Evolutionary conservation across 2,329 filamentous ascomycete genomes (phyloP), one percentile per base, ranked within the genome.

Genomic region (Pseudonectria foliicola): DNA sequence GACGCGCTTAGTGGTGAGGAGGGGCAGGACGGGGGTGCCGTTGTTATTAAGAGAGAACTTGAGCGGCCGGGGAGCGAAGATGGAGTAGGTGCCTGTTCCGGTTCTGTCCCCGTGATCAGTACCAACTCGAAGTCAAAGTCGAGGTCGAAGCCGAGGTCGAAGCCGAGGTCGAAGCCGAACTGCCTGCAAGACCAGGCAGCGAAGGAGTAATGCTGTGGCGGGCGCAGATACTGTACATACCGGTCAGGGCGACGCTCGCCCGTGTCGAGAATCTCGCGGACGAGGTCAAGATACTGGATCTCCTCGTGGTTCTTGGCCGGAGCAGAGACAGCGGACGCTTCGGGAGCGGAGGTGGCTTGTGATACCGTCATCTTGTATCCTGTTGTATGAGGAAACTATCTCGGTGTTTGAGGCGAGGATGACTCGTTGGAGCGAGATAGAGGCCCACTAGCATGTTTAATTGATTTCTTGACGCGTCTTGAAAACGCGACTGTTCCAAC

Each of bases 1-100:
- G 51, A 98, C 92, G 48, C 92, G 87, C 62, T 98, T 98, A 3
- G 92, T 98, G 4, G 92, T 98, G 13, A 98, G 80, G 48, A 98
- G 85, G 15, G 92, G 92, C 13, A 98, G 76, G 50, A 95, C 71
- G 2, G 82, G 80, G 2, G 50, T 52, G 40, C 68, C 70, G 39
- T 67, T 54, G 36, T 75, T 71, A 44, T 82, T 84, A 44, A 98
- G 84, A 29, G 73, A 71, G 71, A 96, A 98, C 55, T 87, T 89
- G 31, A 96, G 75, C 24, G 88, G 86, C 1, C 75, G 73, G 2
- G 92, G 90, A 2, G 87, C 90, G 53, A 95, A 95, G 46, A 96
- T 72, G 8, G 88, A 88, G 54, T 80, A 77, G 10, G 92, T 98
- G 36, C 92, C 92, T 4, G 92, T 98, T 34, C 92, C 92, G 4